Conservation (phyloP, 306 rosid species). For the Medicago truncatula region MtrunA17r5.0-ANR NC_053049.1:13965501-13966000, state of each 20-base stretch:
- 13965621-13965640: slow-evolving; percentile 66
- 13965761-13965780: neutral
- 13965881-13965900: no score
- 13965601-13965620: slow-evolving; percentile 75
- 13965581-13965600: slow-evolving; percentile 70
- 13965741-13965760: no score
- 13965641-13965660: slow-evolving; percentile 68
- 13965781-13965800: neutral
- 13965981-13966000: no score
- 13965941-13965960: no score
- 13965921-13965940: no score
- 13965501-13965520: slow-evolving; percentile 76
- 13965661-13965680: slow-evolving; percentile 72
- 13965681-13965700: slow-evolving; percentile 94
- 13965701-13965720: slow-evolving; percentile 24
- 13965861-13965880: neutral
- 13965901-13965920: no score
- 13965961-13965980: no score
- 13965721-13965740: neutral
- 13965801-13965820: neutral
- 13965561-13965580: slow-evolving; percentile 68
- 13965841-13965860: neutral
- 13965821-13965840: neutral
- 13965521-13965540: slow-evolving; percentile 84
- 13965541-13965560: slow-evolving; percentile 74